A percentile compares a stretch with the other conserved stretches of the same genome.
phyloP scores from a whole-genome alignment of 495 filamentous ascomycete species.

The Penicillium paradoxum region DNA sequence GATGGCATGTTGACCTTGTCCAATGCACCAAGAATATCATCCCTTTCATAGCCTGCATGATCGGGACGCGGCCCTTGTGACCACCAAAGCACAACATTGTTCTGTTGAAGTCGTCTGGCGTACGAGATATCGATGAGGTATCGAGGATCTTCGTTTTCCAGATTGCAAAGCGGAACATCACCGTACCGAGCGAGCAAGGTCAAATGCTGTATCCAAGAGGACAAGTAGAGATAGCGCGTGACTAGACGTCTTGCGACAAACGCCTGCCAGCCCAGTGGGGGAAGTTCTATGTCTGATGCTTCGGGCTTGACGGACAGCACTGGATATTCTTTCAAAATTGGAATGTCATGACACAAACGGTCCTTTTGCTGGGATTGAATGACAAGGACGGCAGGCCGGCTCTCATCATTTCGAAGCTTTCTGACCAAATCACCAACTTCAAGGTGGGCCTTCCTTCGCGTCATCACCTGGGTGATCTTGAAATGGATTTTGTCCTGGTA shows the following conservation, averaged over 20 bases:
- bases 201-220: conserved; percentile 86
- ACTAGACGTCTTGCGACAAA: conserved; percentile 84
- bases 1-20: conserved; percentile 93
- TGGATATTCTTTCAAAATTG: conserved; percentile 79
- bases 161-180: conserved; percentile 89
- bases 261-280: conserved; percentile 88
- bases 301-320: conserved; percentile 76
- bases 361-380: conserved; percentile 85
- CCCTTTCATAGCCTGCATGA: conserved; percentile 92
- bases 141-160: conserved; percentile 88
- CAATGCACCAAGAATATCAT: conserved; percentile 77
- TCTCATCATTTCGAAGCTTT: conserved; percentile 82
- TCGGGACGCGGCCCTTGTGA: conserved; percentile 79
- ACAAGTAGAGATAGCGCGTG: conserved; percentile 82
- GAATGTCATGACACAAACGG: conserved; percentile 76
- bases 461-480: conserved; percentile 80
- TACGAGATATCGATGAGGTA: conserved; percentile 96
- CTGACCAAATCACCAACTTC: conserved; percentile 81
- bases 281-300: conserved; percentile 76
- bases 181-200: conserved; percentile 85
- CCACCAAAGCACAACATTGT: conserved; percentile 98
- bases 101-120: conserved; percentile 81
- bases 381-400: conserved; percentile 71
- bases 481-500: conserved; percentile 89
- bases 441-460: conserved; percentile 78